Percentiles rank a stretch among this genome's conserved stretches.
Conservation (phyloP, 75 land plant species). For the Pseudotsuga menziesii region DNA sequence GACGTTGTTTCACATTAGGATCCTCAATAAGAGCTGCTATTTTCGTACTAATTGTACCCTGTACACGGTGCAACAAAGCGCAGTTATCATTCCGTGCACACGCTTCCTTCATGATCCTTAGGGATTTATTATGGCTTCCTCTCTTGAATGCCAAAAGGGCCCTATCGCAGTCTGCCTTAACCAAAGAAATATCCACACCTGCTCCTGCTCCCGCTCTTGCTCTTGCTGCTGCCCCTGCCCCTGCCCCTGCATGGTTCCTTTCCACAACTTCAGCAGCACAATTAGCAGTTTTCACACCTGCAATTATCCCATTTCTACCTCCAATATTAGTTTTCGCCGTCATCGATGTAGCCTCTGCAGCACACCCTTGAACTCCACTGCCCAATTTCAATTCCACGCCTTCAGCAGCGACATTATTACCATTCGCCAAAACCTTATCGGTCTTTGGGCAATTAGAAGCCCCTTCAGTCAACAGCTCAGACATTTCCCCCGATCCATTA, state of each 20-base stretch:
- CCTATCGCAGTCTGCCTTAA: slow-evolving; percentile 72
- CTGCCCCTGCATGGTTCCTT: neutral
- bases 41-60: slow-evolving; percentile 63
- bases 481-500: neutral
- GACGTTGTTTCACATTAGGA: slow-evolving; percentile 53
- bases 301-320: slow-evolving; percentile 8
- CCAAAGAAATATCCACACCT: slow-evolving; percentile 10
- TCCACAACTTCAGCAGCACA: neutral
- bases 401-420: neutral
- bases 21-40: slow-evolving; percentile 70
- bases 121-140: slow-evolving; percentile 76
- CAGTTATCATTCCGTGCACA: slow-evolving; percentile 29
- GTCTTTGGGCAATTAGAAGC: neutral
- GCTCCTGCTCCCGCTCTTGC: neutral
- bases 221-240: neutral
- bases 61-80: slow-evolving; percentile 59
- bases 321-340: neutral
- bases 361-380: neutral
- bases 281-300: neutral
- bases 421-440: neutral
- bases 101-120: slow-evolving; percentile 67
- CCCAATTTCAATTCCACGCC: neutral
- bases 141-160: slow-evolving; percentile 69
- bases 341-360: neutral
- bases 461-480: neutral